Conservation (phyloP, 1,139 yeast genomes). For the Candida glucosophila region DNA sequence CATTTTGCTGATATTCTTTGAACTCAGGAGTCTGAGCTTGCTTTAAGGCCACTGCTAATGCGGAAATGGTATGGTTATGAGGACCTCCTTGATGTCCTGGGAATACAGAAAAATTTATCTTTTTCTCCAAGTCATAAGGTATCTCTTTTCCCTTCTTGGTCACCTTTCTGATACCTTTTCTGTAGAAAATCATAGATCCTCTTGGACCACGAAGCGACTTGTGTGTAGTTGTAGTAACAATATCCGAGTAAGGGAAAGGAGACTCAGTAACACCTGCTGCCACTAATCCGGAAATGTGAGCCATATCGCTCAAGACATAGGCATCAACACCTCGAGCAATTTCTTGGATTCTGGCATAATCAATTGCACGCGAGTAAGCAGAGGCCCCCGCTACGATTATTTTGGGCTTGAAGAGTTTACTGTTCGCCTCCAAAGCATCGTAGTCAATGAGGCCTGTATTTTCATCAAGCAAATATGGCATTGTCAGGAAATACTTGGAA, state of each 20-base stretch:
- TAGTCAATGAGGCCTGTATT: constrained; percentile 87
- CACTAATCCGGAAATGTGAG: constrained; percentile 90
- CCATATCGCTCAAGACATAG: constrained; percentile 88
- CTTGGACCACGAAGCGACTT: constrained; percentile 97
- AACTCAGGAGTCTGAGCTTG: constrained; percentile 85
- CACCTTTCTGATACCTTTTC: constrained; percentile 81
- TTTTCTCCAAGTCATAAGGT: constrained; percentile 77
- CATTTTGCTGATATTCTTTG: constrained; percentile 75
- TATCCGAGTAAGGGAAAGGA: constrained; percentile 91
- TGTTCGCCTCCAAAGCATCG: constrained; percentile 78
- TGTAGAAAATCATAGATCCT: constrained; percentile 97
- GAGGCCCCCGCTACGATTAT: constrained; percentile 94
- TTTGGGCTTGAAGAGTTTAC: constrained; percentile 85
- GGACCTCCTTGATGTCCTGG: constrained; percentile 99
- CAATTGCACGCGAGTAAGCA: constrained; percentile 87
- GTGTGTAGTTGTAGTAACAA: constrained; percentile 96
- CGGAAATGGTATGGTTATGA: constrained; percentile 95
- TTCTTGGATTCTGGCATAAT: constrained; percentile 79
- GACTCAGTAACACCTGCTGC: constrained; percentile 89
- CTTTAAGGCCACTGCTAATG: constrained; percentile 87
- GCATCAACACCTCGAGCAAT: constrained; percentile 94
- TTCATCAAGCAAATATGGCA: constrained; percentile 88
- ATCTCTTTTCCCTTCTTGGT: constrained; percentile 86
- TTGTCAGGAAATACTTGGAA: constrained; percentile 91
- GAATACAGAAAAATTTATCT: constrained; percentile 91